Base-by-base conservation (phyloP, 331 rosid species). In the Rosa hybrid region DNA sequence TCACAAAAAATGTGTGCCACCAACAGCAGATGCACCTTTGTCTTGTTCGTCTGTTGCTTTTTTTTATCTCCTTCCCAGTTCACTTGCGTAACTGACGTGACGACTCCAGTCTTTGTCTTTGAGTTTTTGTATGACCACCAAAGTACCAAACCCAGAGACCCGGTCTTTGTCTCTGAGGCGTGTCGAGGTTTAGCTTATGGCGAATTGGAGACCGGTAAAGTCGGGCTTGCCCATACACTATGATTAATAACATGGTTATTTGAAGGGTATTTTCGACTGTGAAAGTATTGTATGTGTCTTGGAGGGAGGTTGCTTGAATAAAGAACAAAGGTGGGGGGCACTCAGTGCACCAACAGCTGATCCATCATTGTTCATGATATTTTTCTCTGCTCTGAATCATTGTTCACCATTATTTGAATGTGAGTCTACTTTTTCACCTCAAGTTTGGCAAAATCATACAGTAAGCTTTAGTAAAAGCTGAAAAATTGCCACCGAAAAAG, bases 51-150 rank as follows among this genome's bases (percentile, higher is more conserved):
- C 50, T 5, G 51, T 64, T 21, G 71, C 45, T 12, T 68, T 12
- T 50, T 23, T 48, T 39, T 13, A 60, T 56, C 68, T 38, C 8
- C 13, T 13, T 23, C 65, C 6, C 49, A 39, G 17, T 82, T 53
- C 78, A 44, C 46, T 71, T 80, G 81, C 71, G 60, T 64, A 79
- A 80, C 53, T 68, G 75, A 54, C 79, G 25, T 27, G 77, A 50
- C 38, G 71, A 21, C 30, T 73, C 45, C 41, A 2, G 56, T 23
- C 71, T 60, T 17, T 27, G 56, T 25, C 65, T 49, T 65, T 13
- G 12, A 0, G 53, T 41, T 41, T 16, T 46, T 21, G 75, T 7
- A 9, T 3, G 73, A 41, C 60, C 73, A 20, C 49, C 23, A 34
- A 34, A 34, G 39, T 34, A 34, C 39, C 39, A 2, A 13, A 27